Conservation (phyloP, 2,329 filamentous ascomycete genomes). For the Zasmidium angulare region DNA sequence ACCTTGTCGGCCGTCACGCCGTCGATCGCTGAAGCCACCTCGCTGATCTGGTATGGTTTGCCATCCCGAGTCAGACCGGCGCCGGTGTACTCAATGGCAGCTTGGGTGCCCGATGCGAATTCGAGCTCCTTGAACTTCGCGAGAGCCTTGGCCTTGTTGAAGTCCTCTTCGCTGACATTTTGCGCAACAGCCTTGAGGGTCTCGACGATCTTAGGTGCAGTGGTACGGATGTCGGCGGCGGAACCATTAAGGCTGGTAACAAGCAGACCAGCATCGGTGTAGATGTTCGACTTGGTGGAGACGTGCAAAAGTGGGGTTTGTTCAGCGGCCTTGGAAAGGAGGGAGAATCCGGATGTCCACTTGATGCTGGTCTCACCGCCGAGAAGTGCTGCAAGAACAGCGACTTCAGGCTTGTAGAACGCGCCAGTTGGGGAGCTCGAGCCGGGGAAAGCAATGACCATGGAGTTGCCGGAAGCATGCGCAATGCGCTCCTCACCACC, state of each 20-base stretch:
- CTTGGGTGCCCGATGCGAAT: constrained; percentile 72
- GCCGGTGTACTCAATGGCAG: constrained; percentile 79
- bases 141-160: constrained; percentile 86
- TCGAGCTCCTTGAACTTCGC: constrained; percentile 93
- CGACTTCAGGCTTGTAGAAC: constrained; percentile 84
- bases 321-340: constrained; percentile 76
- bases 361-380: constrained; percentile 91
- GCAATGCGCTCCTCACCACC: constrained; percentile 91
- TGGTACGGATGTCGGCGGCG: constrained; percentile 69
- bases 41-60: constrained; percentile 80
- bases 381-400: constrained; percentile 83
- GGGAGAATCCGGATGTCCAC: constrained; percentile 90
- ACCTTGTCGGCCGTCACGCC: constrained; percentile 80
- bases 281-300: constrained; percentile 74
- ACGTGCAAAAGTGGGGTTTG: constrained; percentile 63
- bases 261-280: constrained; percentile 92
- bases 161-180: constrained; percentile 75
- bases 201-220: constrained; percentile 75
- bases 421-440: constrained; percentile 71
- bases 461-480: constrained; percentile 72
- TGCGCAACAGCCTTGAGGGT: constrained; percentile 74
- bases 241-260: constrained; percentile 77
- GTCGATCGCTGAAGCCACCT: constrained; percentile 75
- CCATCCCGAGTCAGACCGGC: constrained; percentile 77
- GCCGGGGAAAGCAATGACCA: constrained; percentile 91